Percentiles rank a stretch among this genome's conserved stretches.
phyloP scores from a whole-genome alignment of 345 rosid species.

The Lepidium didymum region DNA sequence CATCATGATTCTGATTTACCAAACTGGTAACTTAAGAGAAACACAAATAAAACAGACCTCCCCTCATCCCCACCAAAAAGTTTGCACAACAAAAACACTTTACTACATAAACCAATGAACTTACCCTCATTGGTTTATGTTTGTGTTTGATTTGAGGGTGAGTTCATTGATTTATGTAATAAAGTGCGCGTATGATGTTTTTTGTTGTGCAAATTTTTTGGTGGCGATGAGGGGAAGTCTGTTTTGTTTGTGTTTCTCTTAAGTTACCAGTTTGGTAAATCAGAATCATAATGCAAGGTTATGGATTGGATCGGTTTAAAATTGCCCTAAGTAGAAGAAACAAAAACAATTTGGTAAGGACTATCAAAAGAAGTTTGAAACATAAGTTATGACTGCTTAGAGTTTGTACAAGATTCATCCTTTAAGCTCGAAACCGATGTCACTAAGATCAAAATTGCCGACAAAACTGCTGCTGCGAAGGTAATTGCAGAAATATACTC shows the following conservation, averaged over 20 bases:
- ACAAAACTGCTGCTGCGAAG: conserved; percentile 38
- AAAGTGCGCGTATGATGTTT: not conserved
- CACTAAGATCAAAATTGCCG: conserved; percentile 37
- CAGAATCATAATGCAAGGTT: not conserved
- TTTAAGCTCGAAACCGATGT: conserved; percentile 37
- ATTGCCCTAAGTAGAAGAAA: not conserved
- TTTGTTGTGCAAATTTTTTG: conserved; percentile 26
- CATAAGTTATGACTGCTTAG: conserved; percentile 9
- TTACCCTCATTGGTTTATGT: not conserved
- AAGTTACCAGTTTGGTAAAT: not conserved
- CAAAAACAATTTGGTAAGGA: not conserved
- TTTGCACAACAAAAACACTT: conserved; percentile 18
- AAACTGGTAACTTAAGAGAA: not conserved
- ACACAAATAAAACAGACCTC: not conserved
- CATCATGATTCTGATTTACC: not conserved
- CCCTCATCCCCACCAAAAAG: conserved; percentile 18
- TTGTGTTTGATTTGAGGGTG: not conserved
- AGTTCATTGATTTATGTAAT: not conserved
- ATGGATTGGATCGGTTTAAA: not conserved
- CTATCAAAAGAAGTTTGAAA: not conserved
- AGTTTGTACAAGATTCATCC: conserved; percentile 4
- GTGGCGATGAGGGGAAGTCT: conserved; percentile 4
- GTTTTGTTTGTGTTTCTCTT: conserved; percentile 4
- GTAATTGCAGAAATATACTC: conserved; percentile 49
- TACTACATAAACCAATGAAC: conserved; percentile 4